phyloP scores from a whole-genome alignment of 2,329 filamentous ascomycete species.

The Pseudogymnoascus sp. region DNA sequence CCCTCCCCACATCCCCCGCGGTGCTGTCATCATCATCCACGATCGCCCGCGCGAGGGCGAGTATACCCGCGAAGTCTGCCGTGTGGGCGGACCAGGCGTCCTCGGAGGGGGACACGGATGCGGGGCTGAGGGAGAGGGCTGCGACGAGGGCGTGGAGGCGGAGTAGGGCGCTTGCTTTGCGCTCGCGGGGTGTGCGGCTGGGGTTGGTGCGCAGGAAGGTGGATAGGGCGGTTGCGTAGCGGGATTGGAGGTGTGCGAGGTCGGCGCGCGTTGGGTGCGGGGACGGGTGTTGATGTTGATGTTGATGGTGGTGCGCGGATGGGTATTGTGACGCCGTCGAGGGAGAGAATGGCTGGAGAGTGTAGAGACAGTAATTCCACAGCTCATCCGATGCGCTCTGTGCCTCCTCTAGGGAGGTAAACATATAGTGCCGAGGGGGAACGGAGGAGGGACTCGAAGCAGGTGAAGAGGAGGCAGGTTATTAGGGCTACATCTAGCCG shows the following conservation, averaged over 20 bases:
- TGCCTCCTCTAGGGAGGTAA: not conserved
- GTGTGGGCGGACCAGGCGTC: not conserved
- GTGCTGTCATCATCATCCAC: not conserved
- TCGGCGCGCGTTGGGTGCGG: not conserved
- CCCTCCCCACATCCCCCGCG: no score
- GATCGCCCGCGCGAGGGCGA: not conserved
- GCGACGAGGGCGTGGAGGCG: not conserved
- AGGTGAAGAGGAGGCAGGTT: slow-evolving; percentile 42
- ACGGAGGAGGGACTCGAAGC: slow-evolving; percentile 36
- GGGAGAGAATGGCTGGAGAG: not conserved
- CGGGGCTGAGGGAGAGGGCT: not conserved
- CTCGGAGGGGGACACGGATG: not conserved
- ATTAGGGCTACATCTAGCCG: slow-evolving; percentile 31
- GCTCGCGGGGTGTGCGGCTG: not conserved
- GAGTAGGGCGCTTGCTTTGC: not conserved
- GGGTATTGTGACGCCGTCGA: not conserved
- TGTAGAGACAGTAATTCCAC: not conserved
- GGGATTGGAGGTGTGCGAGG: not conserved
- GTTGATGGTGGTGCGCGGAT: no score
- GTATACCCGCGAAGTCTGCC: not conserved
- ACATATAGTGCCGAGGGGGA: not conserved
- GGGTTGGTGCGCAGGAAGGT: not conserved
- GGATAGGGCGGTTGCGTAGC: not conserved
- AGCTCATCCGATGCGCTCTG: not conserved
- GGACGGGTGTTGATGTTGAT: no score